phyloP scores from a whole-genome alignment of 1,284 basidiomycete species.

The Moniliella sp. region DNA sequence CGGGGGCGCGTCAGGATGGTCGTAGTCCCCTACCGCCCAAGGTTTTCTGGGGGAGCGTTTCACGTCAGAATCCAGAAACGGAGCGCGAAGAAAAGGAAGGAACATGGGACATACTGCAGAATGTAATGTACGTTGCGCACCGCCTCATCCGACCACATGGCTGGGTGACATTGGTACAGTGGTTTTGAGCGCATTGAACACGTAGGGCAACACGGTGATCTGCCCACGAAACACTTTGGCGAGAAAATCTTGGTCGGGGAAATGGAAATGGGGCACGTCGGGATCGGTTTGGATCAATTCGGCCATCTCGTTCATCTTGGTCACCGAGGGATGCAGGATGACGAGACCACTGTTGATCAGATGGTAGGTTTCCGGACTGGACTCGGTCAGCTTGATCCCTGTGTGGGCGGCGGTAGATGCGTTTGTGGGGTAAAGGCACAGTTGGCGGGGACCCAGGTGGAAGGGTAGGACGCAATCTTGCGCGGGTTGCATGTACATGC shows the following conservation, averaged over 20 bases:
- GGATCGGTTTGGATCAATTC: conserved; percentile 49
- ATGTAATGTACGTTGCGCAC: conserved; percentile 37
- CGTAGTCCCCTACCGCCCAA: conserved; percentile 10
- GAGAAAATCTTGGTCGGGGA: conserved; percentile 81
- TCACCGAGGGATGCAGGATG: conserved; percentile 47
- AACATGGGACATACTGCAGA: conserved; percentile 5
- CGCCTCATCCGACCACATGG: conserved; percentile 56
- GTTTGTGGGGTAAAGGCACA: conserved; percentile 51
- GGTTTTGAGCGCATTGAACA: conserved; percentile 72
- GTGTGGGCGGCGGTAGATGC: conserved; percentile 35
- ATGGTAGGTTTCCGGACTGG: conserved; percentile 49
- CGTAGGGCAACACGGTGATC: conserved; percentile 51
- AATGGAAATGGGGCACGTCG: conserved; percentile 49
- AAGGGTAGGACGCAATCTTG: conserved; percentile 59
- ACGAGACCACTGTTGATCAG: conserved; percentile 75
- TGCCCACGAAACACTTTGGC: conserved; percentile 47
- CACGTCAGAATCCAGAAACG: neutral
- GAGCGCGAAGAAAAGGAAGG: neutral
- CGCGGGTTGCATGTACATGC: conserved; percentile 84
- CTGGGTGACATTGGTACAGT: conserved; percentile 46
- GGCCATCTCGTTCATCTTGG: conserved; percentile 43
- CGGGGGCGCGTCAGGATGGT: too few relatives aligned
- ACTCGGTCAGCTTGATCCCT: conserved; percentile 37
- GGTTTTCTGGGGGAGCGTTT: conserved; percentile 8
- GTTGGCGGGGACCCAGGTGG: conserved; percentile 74